Conservation (phyloP, 73 alveolate species). For the Urostyla sp. region DNA sequence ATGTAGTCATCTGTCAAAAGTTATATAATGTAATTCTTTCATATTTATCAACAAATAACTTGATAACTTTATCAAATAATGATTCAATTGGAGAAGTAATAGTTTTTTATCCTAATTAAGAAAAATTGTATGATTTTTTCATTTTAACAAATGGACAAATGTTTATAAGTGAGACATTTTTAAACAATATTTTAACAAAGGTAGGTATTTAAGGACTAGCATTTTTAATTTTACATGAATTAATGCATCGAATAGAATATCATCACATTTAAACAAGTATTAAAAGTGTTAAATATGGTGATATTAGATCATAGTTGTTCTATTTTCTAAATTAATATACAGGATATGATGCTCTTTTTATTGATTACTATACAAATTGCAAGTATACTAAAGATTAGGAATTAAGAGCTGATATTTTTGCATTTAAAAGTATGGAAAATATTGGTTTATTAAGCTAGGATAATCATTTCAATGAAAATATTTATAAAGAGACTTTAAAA, state of each 20-base stretch:
- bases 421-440: constrained; percentile 33
- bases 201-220: constrained; percentile 31
- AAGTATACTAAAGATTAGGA: constrained; percentile 37
- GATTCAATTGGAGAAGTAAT: neutral
- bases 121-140: constrained; percentile 2
- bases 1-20: neutral
- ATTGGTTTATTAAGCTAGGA: constrained; percentile 16
- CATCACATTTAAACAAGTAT: constrained; percentile 2
- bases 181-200: neutral
- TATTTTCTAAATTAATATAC: constrained; percentile 33
- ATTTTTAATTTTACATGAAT: constrained; percentile 24
- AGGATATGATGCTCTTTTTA: constrained; percentile 63
- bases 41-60: constrained; percentile 10
- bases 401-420: constrained; percentile 50
- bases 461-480: constrained; percentile 6
- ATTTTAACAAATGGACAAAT: constrained; percentile 58
- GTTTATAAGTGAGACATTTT: constrained; percentile 35
- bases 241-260: constrained; percentile 15
- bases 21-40: constrained; percentile 3
- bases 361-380: constrained; percentile 54
- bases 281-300: constrained; percentile 7
- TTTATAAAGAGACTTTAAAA: neutral
- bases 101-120: neutral
- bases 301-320: constrained; percentile 26
- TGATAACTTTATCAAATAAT: neutral